Conservation (phyloP, 73 alveolate species). For the Breviolum minutum region DNA sequence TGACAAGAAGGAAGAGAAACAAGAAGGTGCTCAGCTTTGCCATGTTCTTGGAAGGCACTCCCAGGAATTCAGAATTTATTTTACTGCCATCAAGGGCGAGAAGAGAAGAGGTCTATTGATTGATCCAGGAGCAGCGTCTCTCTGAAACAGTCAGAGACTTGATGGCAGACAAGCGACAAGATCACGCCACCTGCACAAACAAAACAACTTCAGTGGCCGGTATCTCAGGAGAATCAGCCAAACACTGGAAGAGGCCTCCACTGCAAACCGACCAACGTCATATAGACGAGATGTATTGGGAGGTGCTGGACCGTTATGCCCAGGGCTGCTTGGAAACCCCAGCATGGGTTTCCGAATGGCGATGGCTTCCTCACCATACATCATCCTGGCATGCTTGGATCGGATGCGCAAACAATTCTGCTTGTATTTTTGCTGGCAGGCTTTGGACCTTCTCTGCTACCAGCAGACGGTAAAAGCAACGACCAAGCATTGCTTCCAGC, state of each 20-base stretch:
- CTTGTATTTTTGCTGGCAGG: background rate
- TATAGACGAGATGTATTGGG: conserved; percentile 7
- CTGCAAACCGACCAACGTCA: background rate
- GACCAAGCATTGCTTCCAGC: no score
- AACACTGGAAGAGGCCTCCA: conserved; percentile 1
- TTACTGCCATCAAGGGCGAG: background rate
- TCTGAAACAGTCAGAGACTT: conserved; percentile 1
- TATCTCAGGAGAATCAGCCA: background rate
- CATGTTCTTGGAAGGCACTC: background rate
- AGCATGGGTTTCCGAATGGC: background rate
- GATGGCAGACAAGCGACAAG: background rate
- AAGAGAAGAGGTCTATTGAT: background rate
- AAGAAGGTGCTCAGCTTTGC: conserved; percentile 4
- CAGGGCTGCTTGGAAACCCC: conserved; percentile 11
- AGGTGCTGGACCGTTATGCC: conserved; percentile 15
- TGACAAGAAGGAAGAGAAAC: background rate
- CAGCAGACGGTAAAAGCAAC: no score
- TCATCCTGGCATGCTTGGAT: background rate
- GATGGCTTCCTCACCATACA: background rate
- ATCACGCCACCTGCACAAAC: background rate
- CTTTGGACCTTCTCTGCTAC: background rate
- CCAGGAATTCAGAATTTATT: no score
- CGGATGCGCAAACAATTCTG: background rate
- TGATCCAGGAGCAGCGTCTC: conserved; percentile 4
- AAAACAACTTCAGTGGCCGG: conserved; percentile 27